Evolutionary conservation across 129 eudicot species (phyloP).

Genomic region (Flaveria ramosissima): DNA sequence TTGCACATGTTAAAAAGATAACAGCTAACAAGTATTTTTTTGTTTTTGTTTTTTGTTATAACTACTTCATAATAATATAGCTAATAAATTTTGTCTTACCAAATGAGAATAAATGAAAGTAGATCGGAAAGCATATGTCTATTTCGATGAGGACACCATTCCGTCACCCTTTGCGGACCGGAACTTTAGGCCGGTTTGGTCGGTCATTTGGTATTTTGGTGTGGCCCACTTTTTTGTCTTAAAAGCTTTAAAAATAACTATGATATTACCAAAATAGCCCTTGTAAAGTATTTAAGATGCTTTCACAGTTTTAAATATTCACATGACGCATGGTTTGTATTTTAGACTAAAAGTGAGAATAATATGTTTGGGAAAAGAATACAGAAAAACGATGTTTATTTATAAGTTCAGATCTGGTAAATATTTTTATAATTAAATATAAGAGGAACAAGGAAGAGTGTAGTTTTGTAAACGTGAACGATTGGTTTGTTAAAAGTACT

Average conservation of each 20-base stretch:
- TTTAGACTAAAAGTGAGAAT: neutral
- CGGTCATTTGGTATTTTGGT: constrained; percentile 23
- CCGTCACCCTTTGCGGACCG: constrained; percentile 38
- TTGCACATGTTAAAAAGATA: neutral
- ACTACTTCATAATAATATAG: neutral
- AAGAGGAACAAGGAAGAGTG: neutral
- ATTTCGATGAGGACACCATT: constrained; percentile 30
- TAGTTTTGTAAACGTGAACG: too few species aligned
- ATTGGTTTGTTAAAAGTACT: neutral
- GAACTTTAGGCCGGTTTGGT: constrained; percentile 47
- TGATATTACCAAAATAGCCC: constrained; percentile 30
- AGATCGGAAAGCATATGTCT: constrained; percentile 29
- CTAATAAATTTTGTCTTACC: constrained; percentile 23
- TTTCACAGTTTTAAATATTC: neutral
- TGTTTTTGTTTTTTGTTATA: neutral
- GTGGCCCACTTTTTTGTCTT: constrained; percentile 37
- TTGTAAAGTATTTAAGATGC: neutral
- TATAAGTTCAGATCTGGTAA: neutral
- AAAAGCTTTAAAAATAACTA: constrained; percentile 13
- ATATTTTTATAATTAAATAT: neutral
- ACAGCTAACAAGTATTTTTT: neutral
- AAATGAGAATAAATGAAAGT: constrained; percentile 20
- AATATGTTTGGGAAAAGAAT: neutral
- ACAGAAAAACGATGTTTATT: neutral
- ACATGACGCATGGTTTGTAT: constrained; percentile 3